phyloP scores from a whole-genome alignment of 495 filamentous ascomycete species.

The Hypomontagnella monticulosa region DNA sequence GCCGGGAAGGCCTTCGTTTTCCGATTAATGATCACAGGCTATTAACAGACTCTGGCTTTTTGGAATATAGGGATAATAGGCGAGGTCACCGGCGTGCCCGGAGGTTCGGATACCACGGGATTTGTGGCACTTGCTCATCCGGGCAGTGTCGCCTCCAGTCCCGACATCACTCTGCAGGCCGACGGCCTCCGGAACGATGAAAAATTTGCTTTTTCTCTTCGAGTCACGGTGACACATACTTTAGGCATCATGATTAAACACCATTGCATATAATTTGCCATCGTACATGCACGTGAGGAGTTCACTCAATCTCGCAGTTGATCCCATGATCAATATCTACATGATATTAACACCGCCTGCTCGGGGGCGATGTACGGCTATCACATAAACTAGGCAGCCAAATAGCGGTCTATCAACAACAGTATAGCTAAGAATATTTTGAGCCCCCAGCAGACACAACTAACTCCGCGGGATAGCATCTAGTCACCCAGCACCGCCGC shows the following conservation, averaged over 20 bases:
- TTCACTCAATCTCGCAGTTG: not conserved
- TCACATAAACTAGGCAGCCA: not conserved
- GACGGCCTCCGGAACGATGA: no score
- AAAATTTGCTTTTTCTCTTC: not conserved
- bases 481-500: conserved; percentile 56
- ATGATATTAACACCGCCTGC: not conserved
- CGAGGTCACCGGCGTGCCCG: not conserved
- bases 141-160: not conserved
- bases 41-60: no score
- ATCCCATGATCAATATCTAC: no score
- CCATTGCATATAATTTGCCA: not conserved
- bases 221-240: not conserved
- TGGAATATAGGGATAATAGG: no score
- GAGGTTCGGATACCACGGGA: not conserved
- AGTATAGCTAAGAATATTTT: conserved; percentile 7
- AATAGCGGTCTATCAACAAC: not conserved
- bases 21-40: no score
- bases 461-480: not conserved
- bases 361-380: not conserved
- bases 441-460: not conserved
- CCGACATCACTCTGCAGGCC: not conserved
- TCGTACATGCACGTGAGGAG: no score
- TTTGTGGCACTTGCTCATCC: not conserved
- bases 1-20: no score
- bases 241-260: not conserved